Evolutionary conservation across 164 flowering plant genomes (phyloP).

Genomic region (Umbilicus rupestris): DNA sequence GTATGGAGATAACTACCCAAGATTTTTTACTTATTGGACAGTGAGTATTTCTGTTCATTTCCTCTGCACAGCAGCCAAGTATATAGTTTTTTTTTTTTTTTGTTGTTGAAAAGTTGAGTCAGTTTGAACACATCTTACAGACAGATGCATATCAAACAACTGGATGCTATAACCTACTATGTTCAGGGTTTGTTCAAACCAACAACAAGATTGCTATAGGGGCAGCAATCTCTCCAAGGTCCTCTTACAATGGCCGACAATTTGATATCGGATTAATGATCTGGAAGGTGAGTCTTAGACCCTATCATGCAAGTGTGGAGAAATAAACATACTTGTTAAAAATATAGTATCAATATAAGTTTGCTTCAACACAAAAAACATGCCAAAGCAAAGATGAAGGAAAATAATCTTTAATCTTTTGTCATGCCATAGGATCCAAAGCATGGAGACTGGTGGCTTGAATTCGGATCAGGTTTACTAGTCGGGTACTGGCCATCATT

Average conservation of each 20-base stretch:
- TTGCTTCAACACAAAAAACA: background rate
- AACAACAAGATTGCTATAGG: conserved; percentile 86
- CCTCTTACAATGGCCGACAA: conserved; percentile 55
- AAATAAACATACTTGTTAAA: background rate
- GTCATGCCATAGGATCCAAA: conserved; percentile 14
- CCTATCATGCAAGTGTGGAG: background rate
- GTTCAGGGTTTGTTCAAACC: conserved; percentile 96
- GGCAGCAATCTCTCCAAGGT: conserved; percentile 86
- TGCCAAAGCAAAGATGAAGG: background rate
- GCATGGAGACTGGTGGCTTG: conserved; percentile 39
- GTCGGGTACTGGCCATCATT: conserved; percentile 43
- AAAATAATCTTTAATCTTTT: background rate
- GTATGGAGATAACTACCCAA: conserved; percentile 10
- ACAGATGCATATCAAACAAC: conserved; percentile 96
- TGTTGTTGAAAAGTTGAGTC: background rate
- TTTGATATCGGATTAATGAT: conserved; percentile 78
- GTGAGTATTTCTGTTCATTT: conserved; percentile 3
- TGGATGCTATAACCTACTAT: conserved; percentile 92
- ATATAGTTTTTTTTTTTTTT: background rate
- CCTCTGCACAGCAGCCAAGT: too few relatives aligned
- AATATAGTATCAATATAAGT: too few relatives aligned
- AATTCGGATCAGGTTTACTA: conserved; percentile 22
- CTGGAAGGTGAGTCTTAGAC: conserved; percentile 65
- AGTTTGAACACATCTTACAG: conserved; percentile 26
- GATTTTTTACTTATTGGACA: conserved; percentile 10